Evolutionary conservation across 257 asterid genomes (phyloP), one percentile per base, ranked within the genome.

Genomic region (Jaltomata sinuosa): DNA sequence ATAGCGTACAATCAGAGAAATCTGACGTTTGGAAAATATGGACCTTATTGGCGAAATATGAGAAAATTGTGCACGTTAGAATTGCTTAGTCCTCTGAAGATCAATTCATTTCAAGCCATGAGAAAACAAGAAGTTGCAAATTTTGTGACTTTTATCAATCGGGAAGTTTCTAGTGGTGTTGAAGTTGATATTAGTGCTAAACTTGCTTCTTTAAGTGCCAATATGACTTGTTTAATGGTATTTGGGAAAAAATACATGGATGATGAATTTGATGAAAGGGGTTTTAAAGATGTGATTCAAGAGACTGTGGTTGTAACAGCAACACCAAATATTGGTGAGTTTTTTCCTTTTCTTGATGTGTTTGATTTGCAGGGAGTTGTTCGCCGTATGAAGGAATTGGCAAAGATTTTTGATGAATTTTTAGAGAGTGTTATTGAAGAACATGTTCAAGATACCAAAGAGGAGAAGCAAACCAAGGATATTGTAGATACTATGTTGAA

Each of bases 1-100:
- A 12, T 87, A 1, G 42, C 78, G 25, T 76, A 87, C 11, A 45
- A 81, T 15, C 85, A 27, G 77, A 82, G 83, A 84, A 45, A 47
- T 83, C 0, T 87, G 34, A 54, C 34, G 25, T 81, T 87, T 6
- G 62, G 29, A 16, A 72, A 61, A 1, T 84, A 87, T 15, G 84
- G 89, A 18, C 64, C 84, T 6, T 78, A 84, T 21, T 87, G 89
- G 89, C 76, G 86, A 14, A 84, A 54, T 14, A 84, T 84, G 78
- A 72, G 89, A 1, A 87, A 82, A n/a, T 80, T 87, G 3, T 87
- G 88, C 12, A 79, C 27, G 21, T 4, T 78, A 0, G 47, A 87
- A 8, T 19, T 85, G 71, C 88, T 87, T 8, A 87, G 67, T 27
- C 49, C 5, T 50, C 21, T 7, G 3, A 87, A 83, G 57, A 72